Conservation (phyloP, 306 rosid species). For the Medicago ruthenica region DNA sequence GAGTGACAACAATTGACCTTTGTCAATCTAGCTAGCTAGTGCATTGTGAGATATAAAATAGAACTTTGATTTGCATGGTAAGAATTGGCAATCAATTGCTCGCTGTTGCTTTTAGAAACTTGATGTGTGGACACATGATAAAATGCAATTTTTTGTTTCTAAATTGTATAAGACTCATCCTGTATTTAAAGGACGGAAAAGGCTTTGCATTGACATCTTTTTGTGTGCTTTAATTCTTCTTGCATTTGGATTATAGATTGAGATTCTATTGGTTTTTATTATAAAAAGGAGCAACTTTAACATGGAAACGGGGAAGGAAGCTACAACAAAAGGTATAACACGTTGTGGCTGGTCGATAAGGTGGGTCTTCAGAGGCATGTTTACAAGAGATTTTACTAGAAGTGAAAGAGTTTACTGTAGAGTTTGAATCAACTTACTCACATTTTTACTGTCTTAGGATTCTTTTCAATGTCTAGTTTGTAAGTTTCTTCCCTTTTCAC, state of each 20-base stretch:
- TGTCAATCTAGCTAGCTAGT: not conserved
- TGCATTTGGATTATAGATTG: constrained; percentile 29
- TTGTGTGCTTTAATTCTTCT: constrained; percentile 9
- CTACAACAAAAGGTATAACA: constrained; percentile 22
- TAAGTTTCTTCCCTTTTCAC: not conserved
- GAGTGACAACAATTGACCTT: not conserved
- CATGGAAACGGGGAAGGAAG: constrained; percentile 33
- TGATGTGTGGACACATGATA: not conserved
- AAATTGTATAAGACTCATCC: not conserved
- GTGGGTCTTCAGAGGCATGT: not conserved
- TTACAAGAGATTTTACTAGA: not conserved
- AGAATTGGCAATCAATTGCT: not conserved
- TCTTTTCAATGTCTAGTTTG: not conserved
- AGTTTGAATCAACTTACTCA: not conserved
- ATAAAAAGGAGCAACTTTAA: constrained; percentile 27
- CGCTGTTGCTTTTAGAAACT: not conserved
- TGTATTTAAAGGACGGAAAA: not conserved
- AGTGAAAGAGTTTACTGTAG: not conserved
- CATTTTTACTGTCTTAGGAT: not conserved
- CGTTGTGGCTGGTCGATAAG: not conserved
- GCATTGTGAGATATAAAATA: not conserved
- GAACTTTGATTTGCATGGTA: not conserved
- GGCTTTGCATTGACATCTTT: not conserved
- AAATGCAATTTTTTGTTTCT: not conserved
- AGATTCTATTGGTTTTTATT: constrained; percentile 2